Evolutionary conservation across 805 yeast species (phyloP).

Genomic region (Lipomyces kockii): DNA sequence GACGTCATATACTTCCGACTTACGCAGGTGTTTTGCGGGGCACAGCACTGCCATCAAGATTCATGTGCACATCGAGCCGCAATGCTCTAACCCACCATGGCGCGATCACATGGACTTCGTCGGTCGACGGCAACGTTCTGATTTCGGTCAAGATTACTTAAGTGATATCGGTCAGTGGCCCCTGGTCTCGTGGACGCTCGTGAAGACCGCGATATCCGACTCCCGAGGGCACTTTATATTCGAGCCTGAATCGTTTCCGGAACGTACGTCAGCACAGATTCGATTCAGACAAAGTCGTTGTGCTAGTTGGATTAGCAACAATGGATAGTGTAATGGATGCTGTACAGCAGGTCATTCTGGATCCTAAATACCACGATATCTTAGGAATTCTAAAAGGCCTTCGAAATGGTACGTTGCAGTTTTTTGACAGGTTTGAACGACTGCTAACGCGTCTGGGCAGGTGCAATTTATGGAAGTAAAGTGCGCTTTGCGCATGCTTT

Average conservation of each 20-base stretch:
- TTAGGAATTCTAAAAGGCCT: slow-evolving; percentile 50
- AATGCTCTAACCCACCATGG: too few species aligned
- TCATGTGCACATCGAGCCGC: too few species aligned
- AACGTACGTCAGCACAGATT: not conserved
- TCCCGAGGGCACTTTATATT: not conserved
- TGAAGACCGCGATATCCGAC: not conserved
- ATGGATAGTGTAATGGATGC: slow-evolving; percentile 13
- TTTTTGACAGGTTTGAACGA: not conserved
- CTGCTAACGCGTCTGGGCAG: slow-evolving; percentile 36
- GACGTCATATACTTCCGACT: not conserved
- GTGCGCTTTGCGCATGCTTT: slow-evolving; percentile 66
- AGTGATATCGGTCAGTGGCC: not conserved
- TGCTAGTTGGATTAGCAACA: not conserved
- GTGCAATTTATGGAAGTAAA: slow-evolving; percentile 65
- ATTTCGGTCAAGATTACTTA: too few species aligned
- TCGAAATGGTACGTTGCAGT: slow-evolving; percentile 45
- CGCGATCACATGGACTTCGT: too few species aligned
- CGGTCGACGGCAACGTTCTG: too few species aligned
- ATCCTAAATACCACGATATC: slow-evolving; percentile 47
- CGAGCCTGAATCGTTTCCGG: not conserved
- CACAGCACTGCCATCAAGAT: too few species aligned
- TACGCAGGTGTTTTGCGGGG: too few species aligned
- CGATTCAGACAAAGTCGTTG: not conserved
- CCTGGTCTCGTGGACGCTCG: not conserved
- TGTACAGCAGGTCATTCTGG: slow-evolving; percentile 22